Conservation (phyloP, 306 rosid species). For the Prunus padus region DNA sequence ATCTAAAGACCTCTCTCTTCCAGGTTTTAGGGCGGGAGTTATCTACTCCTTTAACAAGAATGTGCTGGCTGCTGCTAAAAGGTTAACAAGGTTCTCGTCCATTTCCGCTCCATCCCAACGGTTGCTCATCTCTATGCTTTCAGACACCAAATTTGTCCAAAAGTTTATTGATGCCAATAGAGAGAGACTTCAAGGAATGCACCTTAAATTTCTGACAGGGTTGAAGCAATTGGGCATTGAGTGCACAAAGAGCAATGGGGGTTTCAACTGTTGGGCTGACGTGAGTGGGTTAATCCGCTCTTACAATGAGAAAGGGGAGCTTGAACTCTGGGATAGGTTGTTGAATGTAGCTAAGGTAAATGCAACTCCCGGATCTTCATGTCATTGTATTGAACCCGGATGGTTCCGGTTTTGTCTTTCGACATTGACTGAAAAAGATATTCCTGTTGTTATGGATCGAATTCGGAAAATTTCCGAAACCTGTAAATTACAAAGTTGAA, state of each 20-base stretch:
- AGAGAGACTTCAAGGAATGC: slow-evolving; percentile 50
- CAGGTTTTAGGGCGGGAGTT: slow-evolving; percentile 69
- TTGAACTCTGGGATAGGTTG: slow-evolving; percentile 89
- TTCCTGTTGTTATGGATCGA: slow-evolving; percentile 71
- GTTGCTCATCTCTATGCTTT: slow-evolving; percentile 74
- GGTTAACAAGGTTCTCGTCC: slow-evolving; percentile 68
- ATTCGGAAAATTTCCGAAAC: slow-evolving; percentile 54
- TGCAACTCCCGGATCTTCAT: slow-evolving; percentile 80
- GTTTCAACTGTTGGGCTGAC: slow-evolving; percentile 92
- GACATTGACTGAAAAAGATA: slow-evolving; percentile 57
- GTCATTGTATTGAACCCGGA: slow-evolving; percentile 89
- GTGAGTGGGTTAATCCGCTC: slow-evolving; percentile 65
- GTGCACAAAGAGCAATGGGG: slow-evolving; percentile 65
- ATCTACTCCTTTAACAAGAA: slow-evolving; percentile 72
- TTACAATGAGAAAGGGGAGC: slow-evolving; percentile 86
- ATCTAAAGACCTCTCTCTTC: slow-evolving; percentile 77
- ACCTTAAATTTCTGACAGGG: slow-evolving; percentile 55
- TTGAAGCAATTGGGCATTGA: slow-evolving; percentile 72
- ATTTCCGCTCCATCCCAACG: slow-evolving; percentile 70
- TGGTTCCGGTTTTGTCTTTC: slow-evolving; percentile 88
- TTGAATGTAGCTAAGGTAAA: slow-evolving; percentile 69
- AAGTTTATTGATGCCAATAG: slow-evolving; percentile 48
- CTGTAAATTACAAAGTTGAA: slow-evolving; percentile 54
- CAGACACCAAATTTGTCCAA: slow-evolving; percentile 58
- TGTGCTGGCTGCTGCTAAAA: slow-evolving; percentile 59